Conservation (phyloP, 2,329 filamentous ascomycete species). For the Cercospora sesami region DNA sequence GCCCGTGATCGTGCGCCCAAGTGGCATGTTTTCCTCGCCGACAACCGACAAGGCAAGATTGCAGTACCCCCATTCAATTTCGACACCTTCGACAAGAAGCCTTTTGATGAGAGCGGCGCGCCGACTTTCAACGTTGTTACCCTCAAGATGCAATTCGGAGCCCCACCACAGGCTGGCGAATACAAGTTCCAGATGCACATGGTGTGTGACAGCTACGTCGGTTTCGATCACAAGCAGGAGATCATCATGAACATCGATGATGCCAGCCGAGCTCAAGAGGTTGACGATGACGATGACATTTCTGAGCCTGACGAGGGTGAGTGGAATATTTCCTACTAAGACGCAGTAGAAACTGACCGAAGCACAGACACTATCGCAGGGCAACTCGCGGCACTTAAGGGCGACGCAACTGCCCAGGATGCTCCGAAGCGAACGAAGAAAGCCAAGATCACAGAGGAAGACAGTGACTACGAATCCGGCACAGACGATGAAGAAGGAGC, state of each 20-base stretch:
- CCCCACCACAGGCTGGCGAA: slow-evolving; percentile 85
- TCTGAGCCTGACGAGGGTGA: slow-evolving; percentile 97
- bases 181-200: slow-evolving; percentile 95
- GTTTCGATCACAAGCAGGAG: slow-evolving; percentile 89
- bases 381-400: slow-evolving; percentile 42
- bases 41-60: slow-evolving; percentile 92
- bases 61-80: slow-evolving; percentile 97
- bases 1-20: slow-evolving; percentile 83
- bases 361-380: slow-evolving; percentile 41
- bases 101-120: slow-evolving; percentile 72
- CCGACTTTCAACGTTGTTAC: slow-evolving; percentile 96
- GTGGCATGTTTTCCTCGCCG: slow-evolving; percentile 93
- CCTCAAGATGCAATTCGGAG: slow-evolving; percentile 94
- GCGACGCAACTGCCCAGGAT: slow-evolving; percentile 34
- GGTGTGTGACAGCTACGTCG: slow-evolving; percentile 91
- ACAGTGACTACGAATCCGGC: slow-evolving; percentile 42
- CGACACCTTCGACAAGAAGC: slow-evolving; percentile 83
- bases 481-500: slow-evolving; percentile 43
- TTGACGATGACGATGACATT: slow-evolving; percentile 79
- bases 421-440: slow-evolving; percentile 25
- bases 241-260: slow-evolving; percentile 88
- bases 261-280: slow-evolving; percentile 75
- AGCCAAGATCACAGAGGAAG: slow-evolving; percentile 36
- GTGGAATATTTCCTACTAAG: slow-evolving; percentile 38
- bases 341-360: slow-evolving; percentile 20